Percentiles rank a stretch among this genome's conserved stretches.
phyloP scores from a whole-genome alignment of 2,329 filamentous ascomycete genomes.

The Trichoderma sp. region DNA sequence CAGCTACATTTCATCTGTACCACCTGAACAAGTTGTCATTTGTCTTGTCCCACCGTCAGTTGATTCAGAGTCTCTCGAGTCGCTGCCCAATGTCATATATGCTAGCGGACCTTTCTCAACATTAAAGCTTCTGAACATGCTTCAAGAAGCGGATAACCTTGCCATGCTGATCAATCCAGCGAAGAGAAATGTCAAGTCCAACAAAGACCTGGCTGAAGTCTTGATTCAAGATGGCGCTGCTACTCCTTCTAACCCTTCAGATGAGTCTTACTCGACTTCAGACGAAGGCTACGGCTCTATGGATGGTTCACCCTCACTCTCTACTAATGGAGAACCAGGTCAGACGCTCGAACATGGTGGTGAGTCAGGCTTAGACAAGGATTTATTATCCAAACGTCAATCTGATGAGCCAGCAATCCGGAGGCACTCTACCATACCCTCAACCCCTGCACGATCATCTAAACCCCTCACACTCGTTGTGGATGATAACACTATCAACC shows the following conservation, averaged over 20 bases:
- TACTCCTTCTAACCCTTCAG: background rate
- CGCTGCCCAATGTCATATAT: background rate
- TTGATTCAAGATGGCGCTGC: background rate
- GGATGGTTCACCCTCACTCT: background rate
- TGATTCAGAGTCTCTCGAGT: background rate
- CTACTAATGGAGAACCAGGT: background rate
- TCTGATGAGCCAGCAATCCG: background rate
- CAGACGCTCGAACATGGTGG: background rate
- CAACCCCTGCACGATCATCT: background rate
- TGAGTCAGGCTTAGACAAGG: background rate
- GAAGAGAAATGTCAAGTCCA: background rate
- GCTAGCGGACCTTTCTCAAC: background rate
- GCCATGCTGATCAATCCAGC: background rate
- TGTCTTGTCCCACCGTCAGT: background rate
- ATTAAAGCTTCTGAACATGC: background rate
- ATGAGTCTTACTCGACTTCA: background rate
- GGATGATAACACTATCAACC: constrained; percentile 10
- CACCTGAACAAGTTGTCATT: background rate
- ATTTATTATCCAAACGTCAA: background rate
- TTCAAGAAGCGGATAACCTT: background rate
- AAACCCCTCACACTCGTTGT: constrained; percentile 1
- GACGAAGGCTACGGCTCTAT: background rate
- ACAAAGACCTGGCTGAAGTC: background rate
- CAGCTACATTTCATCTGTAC: background rate
- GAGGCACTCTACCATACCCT: background rate